phyloP scores from a whole-genome alignment of 2,329 filamentous ascomycete species.

The Fusarium miscanthi region DNA sequence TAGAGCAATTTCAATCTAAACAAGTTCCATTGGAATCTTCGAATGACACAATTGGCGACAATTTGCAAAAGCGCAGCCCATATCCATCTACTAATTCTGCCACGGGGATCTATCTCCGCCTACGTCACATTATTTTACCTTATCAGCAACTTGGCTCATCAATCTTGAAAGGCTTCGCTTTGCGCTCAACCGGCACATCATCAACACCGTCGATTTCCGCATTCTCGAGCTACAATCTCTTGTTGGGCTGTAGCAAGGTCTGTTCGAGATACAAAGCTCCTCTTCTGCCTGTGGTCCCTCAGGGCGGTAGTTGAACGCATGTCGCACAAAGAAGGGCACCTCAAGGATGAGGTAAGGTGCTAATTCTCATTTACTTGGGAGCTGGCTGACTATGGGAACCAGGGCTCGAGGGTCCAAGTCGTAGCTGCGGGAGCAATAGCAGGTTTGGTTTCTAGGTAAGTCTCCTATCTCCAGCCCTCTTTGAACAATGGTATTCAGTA shows the following conservation, averaged over 20 bases:
- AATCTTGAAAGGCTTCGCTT: slow-evolving; percentile 51
- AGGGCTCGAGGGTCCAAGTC: slow-evolving; percentile 68
- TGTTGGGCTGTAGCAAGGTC: background rate
- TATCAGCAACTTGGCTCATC: slow-evolving; percentile 25
- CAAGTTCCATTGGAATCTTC: background rate
- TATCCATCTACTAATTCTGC: slow-evolving; percentile 4
- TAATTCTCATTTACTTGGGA: background rate
- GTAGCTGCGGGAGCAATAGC: slow-evolving; percentile 70
- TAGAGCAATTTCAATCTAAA: background rate
- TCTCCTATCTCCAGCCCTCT: background rate
- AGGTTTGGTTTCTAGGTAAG: slow-evolving; percentile 86
- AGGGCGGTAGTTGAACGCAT: slow-evolving; percentile 48
- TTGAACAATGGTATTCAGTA: background rate
- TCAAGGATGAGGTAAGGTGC: slow-evolving; percentile 67
- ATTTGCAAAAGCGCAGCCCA: background rate
- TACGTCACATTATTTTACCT: slow-evolving; percentile 20
- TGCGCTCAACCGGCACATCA: slow-evolving; percentile 22
- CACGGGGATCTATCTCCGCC: slow-evolving; percentile 37
- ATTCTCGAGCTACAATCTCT: background rate
- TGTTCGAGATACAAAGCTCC: slow-evolving; percentile 35
- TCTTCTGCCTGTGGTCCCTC: slow-evolving; percentile 21
- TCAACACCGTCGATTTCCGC: background rate
- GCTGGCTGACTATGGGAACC: slow-evolving; percentile 22
- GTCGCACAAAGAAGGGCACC: slow-evolving; percentile 54
- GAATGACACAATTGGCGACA: background rate